A percentile compares a stretch with the other conserved stretches of the same genome.
These are phyloP conservation scores for Pleurotus pulmonarius DNA, from an alignment of 768 basidiomycete species.

Conservation along the genomic window DNA sequence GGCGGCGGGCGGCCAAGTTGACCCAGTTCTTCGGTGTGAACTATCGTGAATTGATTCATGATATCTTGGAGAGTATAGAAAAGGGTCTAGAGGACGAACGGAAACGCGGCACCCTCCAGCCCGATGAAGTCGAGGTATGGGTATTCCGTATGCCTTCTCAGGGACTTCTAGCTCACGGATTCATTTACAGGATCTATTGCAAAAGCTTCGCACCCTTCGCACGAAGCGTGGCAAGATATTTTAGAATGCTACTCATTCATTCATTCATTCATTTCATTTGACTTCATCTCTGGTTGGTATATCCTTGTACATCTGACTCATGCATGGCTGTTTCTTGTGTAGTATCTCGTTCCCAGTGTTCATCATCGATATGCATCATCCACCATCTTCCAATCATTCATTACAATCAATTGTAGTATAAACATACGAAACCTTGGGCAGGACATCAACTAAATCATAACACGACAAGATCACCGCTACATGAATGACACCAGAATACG, in stretches of 20 bases:
- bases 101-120: slow-evolving; percentile 55
- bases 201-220: slow-evolving; percentile 51
- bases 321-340: neutral
- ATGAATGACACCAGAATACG: slow-evolving; percentile 86
- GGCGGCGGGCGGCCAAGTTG: slow-evolving; percentile 77
- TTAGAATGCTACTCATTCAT: slow-evolving; percentile 9
- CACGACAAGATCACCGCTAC: slow-evolving; percentile 78
- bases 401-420: slow-evolving; percentile 6
- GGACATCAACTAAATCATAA: slow-evolving; percentile 33
- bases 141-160: neutral
- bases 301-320: neutral
- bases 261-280: slow-evolving; percentile 6
- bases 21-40: slow-evolving; percentile 87
- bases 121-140: slow-evolving; percentile 71
- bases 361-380: neutral
- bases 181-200: slow-evolving; percentile 45
- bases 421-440: neutral
- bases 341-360: neutral
- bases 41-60: slow-evolving; percentile 72
- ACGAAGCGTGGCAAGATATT: slow-evolving; percentile 37
- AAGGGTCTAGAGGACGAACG: slow-evolving; percentile 68
- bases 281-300: slow-evolving; percentile 8
- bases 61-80: slow-evolving; percentile 81
- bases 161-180: slow-evolving; percentile 11
- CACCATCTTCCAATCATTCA: neutral